Evolutionary conservation across 306 rosid species (phyloP).

Genomic region (Glycine soja): DNA sequence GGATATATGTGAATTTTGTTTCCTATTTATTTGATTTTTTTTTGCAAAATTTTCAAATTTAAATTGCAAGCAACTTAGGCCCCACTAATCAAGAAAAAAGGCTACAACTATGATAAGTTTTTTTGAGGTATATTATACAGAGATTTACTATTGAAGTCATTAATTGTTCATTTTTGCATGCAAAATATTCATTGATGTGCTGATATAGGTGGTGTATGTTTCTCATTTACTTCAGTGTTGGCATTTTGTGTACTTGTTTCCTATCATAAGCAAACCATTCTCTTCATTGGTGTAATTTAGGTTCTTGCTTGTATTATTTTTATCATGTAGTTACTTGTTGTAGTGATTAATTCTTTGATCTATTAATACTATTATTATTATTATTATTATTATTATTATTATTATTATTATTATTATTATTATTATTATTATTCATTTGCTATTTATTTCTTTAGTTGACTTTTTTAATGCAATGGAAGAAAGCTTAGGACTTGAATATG

Average conservation of each 20-base stretch:
- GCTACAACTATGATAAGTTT: slow-evolving; percentile 76
- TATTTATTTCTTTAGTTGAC: no score
- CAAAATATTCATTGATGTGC: slow-evolving; percentile 19
- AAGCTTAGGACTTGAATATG: no score
- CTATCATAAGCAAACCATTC: slow-evolving; percentile 3
- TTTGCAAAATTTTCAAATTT: slow-evolving; percentile 63
- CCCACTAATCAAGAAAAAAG: slow-evolving; percentile 45
- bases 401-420: no score
- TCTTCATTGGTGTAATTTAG: background rate
- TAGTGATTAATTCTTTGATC: no score
- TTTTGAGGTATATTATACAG: slow-evolving; percentile 50
- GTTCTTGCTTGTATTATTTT: no score
- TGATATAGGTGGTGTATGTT: background rate
- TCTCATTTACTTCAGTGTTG: background rate
- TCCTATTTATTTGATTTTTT: background rate
- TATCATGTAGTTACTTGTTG: no score
- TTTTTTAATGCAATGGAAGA: no score
- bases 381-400: no score
- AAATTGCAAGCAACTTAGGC: slow-evolving; percentile 33
- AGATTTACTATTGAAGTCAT: slow-evolving; percentile 19
- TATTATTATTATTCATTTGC: no score
- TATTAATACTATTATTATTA: no score
- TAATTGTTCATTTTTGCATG: background rate
- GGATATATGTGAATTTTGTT: slow-evolving; percentile 4
- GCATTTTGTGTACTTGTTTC: background rate